Base-by-base conservation (phyloP, 2,329 filamentous ascomycete species). In the Triangularia setosa region DNA sequence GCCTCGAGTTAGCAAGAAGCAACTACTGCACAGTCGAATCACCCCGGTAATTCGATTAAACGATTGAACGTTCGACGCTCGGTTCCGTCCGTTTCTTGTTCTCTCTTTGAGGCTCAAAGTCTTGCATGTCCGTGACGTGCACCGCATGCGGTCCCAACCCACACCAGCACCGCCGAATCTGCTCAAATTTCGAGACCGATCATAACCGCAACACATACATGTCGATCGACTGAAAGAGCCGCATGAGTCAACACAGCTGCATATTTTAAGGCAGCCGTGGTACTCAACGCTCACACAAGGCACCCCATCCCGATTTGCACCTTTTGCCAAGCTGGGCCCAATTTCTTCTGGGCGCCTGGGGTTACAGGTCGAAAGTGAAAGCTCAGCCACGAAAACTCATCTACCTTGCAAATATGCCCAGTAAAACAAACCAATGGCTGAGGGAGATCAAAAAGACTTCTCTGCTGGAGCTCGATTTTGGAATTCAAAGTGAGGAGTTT, bases 331-430 rank as follows among this genome's bases (percentile, higher is more conserved):
- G 53, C 53, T 25, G 33, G 23, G 30, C 30, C 30, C 23, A 30
- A 35, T 24, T 35, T 25, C 35, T 28, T 53, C 30, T 12, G 58
- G 57, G 48, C 24, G 58, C n/a, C 24, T 14, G 21, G 6, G 18
- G 23, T 24, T 30, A 24, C 35, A n/a, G 16, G 59, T 30, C 21
- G 35, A 33, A 23, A 56, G n/a, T n/a, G 23, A n/a, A 18, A 7
- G 21, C 64, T 63, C 48, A 67, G 66, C 64, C 63, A 64, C 7
- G 18, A 23, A 48, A 23, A 3, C 33, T 8, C 27, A 28, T 64
- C 53, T 58, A 64, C 66, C 66, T 66, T 25, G 60, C 55, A 21
- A 16, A 28, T 21, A 48, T 48, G 40, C 40, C 18, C 40, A 18
- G 40, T n/a, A 48, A 48, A n/a, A n/a, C n/a, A n/a, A 33, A 21